Evolutionary conservation across 1,284 basidiomycete genomes (phyloP).

Genomic region (Naganishia sp.): DNA sequence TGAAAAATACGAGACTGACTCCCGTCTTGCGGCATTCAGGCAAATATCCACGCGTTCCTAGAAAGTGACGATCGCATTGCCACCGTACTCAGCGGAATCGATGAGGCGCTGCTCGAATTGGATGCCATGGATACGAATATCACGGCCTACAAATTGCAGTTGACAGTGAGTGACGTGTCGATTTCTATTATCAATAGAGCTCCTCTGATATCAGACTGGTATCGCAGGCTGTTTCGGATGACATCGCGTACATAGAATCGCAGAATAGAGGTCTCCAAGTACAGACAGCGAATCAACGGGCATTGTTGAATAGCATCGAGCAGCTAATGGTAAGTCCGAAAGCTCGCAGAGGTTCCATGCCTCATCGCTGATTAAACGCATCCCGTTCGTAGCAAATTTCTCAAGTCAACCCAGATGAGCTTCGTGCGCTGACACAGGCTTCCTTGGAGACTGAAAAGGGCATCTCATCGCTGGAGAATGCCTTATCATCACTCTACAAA

Average conservation of each 20-base stretch:
- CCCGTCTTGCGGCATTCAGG: constrained; percentile 57
- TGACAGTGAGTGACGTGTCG: constrained; percentile 66
- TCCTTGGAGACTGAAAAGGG: constrained; percentile 75
- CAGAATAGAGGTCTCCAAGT: constrained; percentile 97
- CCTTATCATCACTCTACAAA: constrained; percentile 89
- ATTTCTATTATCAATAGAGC: background rate
- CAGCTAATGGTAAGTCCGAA: constrained; percentile 69
- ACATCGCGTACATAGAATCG: constrained; percentile 92
- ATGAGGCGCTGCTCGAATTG: constrained; percentile 79
- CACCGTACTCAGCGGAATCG: constrained; percentile 83
- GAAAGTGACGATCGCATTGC: constrained; percentile 83
- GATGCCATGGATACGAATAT: constrained; percentile 83
- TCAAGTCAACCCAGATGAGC: constrained; percentile 76
- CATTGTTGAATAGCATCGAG: constrained; percentile 76
- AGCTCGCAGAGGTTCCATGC: background rate
- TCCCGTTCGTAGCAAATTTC: constrained; percentile 72
- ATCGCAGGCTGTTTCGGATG: constrained; percentile 80
- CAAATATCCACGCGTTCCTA: constrained; percentile 94
- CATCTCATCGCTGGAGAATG: constrained; percentile 75
- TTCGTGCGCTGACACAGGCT: constrained; percentile 78
- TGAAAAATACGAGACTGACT: background rate
- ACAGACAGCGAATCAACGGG: constrained; percentile 92
- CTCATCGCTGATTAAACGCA: background rate
- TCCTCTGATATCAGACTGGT: background rate
- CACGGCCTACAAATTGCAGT: constrained; percentile 87